phyloP scores from a whole-genome alignment of 257 asterid species.

The Leonotis leonurus region DNA sequence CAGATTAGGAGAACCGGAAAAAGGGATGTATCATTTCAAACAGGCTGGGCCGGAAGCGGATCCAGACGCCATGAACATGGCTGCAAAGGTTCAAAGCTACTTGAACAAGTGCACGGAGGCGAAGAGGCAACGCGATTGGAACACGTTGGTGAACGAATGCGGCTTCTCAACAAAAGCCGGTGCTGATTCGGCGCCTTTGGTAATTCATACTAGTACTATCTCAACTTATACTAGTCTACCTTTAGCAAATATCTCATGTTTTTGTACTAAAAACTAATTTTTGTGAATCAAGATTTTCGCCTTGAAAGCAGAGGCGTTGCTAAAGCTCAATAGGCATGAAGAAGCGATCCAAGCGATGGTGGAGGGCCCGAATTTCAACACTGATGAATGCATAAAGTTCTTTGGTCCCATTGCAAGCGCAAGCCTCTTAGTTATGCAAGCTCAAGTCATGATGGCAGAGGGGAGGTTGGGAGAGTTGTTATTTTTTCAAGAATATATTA shows the following conservation, averaged over 20 bases:
- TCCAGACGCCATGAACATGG: conserved; percentile 52
- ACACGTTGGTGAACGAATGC: conserved; percentile 41
- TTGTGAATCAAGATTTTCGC: conserved; percentile 47
- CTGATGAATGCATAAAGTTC: conserved; percentile 54
- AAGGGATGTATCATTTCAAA: conserved; percentile 59
- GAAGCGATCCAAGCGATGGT: conserved; percentile 65
- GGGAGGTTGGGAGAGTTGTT: conserved; percentile 58
- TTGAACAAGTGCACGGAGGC: conserved; percentile 58
- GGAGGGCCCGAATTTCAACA: conserved; percentile 46
- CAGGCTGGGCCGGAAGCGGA: conserved; percentile 75
- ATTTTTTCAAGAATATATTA: too few species aligned
- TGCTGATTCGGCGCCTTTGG: conserved; percentile 90
- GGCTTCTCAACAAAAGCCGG: conserved; percentile 45
- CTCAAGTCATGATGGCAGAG: conserved; percentile 58
- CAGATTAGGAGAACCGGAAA: conserved; percentile 79
- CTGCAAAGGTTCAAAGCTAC: conserved; percentile 42
- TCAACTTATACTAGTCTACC: too few species aligned
- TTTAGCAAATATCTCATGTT: too few species aligned
- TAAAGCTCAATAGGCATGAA: conserved; percentile 58
- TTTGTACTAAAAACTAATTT: too few species aligned
- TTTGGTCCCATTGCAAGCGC: conserved; percentile 63
- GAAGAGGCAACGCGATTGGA: conserved; percentile 62
- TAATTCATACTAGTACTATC: not conserved
- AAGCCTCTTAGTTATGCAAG: conserved; percentile 37
- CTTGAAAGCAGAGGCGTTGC: conserved; percentile 62